Evolutionary conservation across 2,329 filamentous ascomycete genomes (phyloP).

Genomic region (Xylariaceae sp.): DNA sequence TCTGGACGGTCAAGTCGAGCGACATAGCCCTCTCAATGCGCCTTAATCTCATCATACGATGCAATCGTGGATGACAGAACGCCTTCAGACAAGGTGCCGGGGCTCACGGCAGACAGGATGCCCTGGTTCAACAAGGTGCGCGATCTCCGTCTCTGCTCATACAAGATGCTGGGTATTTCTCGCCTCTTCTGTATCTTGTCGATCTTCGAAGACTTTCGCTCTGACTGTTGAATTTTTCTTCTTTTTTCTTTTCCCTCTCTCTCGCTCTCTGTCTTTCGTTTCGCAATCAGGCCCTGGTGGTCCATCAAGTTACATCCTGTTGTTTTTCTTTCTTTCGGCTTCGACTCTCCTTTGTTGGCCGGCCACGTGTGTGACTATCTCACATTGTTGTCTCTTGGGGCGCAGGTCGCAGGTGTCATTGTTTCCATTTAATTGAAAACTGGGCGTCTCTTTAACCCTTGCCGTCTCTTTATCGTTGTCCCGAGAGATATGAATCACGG

Average conservation of each 20-base stretch:
- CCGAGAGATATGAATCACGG: constrained; percentile 26
- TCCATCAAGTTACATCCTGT: constrained; percentile 2
- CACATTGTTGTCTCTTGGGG: constrained; percentile 22
- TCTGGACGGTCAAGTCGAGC: constrained; percentile 9
- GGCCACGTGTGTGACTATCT: constrained; percentile 3
- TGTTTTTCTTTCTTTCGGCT: constrained; percentile 14
- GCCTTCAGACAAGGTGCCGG: not conserved
- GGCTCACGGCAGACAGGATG: constrained; percentile 10
- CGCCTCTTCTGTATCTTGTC: constrained; percentile 15
- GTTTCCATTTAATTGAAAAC: constrained; percentile 16
- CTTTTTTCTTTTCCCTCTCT: constrained; percentile 2
- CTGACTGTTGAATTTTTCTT: constrained; percentile 4
- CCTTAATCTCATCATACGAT: constrained; percentile 24
- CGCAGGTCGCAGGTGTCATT: constrained; percentile 15
- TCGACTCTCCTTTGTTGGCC: constrained; percentile 15
- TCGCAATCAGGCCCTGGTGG: constrained; percentile 8
- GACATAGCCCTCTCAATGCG: constrained; percentile 25
- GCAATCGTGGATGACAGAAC: constrained; percentile 11
- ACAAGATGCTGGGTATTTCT: constrained; percentile 25
- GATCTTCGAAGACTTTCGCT: constrained; percentile 20
- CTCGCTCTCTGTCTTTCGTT: constrained; percentile 10
- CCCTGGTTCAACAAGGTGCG: not conserved
- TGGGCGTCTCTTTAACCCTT: constrained; percentile 17
- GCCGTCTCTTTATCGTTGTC: constrained; percentile 25
- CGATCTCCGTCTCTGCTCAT: constrained; percentile 10